These are phyloP conservation scores for Flaveria robusta DNA, from an alignment of 129 eudicot species.

Conservation along the genomic window DNA sequence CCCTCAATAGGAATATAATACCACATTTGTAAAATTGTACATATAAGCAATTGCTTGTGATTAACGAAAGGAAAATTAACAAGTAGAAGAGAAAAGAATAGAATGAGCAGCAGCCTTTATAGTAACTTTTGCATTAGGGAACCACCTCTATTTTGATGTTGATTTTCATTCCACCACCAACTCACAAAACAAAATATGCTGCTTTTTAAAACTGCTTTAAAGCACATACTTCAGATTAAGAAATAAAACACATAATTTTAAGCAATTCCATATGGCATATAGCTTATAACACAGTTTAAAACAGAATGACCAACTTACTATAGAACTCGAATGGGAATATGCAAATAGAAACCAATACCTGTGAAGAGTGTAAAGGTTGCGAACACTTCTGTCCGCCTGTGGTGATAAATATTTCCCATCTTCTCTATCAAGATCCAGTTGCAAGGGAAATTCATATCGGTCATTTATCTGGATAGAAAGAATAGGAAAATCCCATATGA, in stretches of 20 bases:
- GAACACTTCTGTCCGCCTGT: slow-evolving; percentile 77
- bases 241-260: not conserved
- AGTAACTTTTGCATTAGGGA: not conserved
- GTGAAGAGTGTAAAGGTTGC: slow-evolving; percentile 80
- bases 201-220: not conserved
- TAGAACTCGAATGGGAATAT: not conserved
- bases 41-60: not conserved
- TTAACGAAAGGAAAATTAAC: not conserved
- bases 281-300: not conserved
- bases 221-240: not conserved
- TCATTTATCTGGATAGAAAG: slow-evolving; percentile 65
- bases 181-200: slow-evolving; percentile 20
- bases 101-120: not conserved
- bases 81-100: not conserved
- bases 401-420: slow-evolving; percentile 77
- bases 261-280: not conserved
- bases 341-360: slow-evolving; percentile 50
- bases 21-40: not conserved
- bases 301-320: not conserved
- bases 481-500: slow-evolving; percentile 21
- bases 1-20: not conserved
- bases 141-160: not conserved
- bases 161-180: not conserved
- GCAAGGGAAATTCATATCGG: slow-evolving; percentile 84
- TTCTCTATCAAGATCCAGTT: slow-evolving; percentile 86